These are phyloP conservation scores for Stygiomarasmius scandens DNA, from an alignment of 1,284 basidiomycete species.

Conservation along the genomic window DNA sequence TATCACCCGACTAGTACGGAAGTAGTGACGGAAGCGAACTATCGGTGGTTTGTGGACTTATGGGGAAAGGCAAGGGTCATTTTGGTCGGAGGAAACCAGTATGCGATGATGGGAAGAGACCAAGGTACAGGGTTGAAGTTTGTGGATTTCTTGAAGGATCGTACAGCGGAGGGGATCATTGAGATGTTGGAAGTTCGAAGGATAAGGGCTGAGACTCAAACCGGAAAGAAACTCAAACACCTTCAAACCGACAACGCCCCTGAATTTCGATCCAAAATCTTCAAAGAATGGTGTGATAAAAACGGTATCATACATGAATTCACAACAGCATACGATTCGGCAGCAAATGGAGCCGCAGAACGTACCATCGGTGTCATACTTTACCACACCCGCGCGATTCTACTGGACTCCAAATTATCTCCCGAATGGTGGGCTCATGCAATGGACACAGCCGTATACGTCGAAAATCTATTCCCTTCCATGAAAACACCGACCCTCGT, in stretches of 20 bases:
- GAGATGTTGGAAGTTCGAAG: not conserved
- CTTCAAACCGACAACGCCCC: constrained; percentile 6
- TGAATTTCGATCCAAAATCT: not conserved
- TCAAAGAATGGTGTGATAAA: not conserved
- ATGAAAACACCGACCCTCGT: not conserved
- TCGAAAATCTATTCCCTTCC: not conserved
- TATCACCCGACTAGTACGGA: not conserved
- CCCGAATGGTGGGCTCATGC: constrained; percentile 7
- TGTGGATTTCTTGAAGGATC: not conserved
- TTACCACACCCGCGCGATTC: not conserved
- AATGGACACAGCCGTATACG: not conserved
- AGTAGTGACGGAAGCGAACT: not conserved
- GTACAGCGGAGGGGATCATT: not conserved
- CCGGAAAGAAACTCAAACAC: not conserved
- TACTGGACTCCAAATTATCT: not conserved
- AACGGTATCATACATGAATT: constrained; percentile 2
- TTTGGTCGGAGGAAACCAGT: constrained; percentile 2
- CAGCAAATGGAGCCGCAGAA: constrained; percentile 6
- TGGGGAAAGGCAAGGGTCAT: not conserved
- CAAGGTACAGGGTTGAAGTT: not conserved
- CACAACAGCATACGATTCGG: constrained; percentile 1
- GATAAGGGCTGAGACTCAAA: not conserved
- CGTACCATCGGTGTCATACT: not conserved
- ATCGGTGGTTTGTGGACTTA: not conserved
- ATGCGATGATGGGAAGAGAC: not conserved